Conservation (phyloP, 768 basidiomycete species). For the Leccinum uliginosum region DNA sequence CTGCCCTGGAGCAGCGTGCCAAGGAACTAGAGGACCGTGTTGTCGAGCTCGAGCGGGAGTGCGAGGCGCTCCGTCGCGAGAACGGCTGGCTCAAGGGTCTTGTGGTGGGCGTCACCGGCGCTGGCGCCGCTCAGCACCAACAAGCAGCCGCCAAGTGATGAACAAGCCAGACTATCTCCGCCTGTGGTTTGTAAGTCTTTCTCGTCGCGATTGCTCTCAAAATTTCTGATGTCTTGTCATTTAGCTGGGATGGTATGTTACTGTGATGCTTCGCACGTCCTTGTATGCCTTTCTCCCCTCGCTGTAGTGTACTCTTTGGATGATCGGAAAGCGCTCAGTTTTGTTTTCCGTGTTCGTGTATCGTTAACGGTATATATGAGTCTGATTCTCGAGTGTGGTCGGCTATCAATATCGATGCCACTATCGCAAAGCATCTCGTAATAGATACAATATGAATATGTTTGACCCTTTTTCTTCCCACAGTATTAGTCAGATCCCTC, state of each 20-base stretch:
- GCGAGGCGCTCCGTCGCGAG: conserved; percentile 81
- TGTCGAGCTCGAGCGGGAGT: conserved; percentile 82
- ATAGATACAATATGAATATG: background rate
- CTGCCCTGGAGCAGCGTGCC: conserved; percentile 76
- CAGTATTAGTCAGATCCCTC: conserved; percentile 23
- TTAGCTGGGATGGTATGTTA: background rate
- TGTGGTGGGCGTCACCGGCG: conserved; percentile 84
- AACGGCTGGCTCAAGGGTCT: conserved; percentile 92
- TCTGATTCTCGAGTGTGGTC: background rate
- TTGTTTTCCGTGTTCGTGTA: conserved; percentile 13
- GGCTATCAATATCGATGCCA: background rate
- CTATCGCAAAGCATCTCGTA: background rate
- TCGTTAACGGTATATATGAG: conserved; percentile 15
- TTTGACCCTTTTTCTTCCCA: background rate
- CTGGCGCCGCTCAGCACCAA: conserved; percentile 38
- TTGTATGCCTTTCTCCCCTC: background rate
- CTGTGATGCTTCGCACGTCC: background rate
- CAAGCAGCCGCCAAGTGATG: conserved; percentile 19
- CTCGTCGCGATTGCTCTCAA: background rate
- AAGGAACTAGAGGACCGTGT: conserved; percentile 83
- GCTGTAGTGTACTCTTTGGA: background rate
- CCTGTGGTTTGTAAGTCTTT: conserved; percentile 2
- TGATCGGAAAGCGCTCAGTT: background rate
- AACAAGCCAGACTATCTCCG: background rate
- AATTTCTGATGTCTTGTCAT: background rate